Evolutionary conservation across 345 rosid genomes (phyloP).

Genomic region (Citrus mangshanensis): DNA sequence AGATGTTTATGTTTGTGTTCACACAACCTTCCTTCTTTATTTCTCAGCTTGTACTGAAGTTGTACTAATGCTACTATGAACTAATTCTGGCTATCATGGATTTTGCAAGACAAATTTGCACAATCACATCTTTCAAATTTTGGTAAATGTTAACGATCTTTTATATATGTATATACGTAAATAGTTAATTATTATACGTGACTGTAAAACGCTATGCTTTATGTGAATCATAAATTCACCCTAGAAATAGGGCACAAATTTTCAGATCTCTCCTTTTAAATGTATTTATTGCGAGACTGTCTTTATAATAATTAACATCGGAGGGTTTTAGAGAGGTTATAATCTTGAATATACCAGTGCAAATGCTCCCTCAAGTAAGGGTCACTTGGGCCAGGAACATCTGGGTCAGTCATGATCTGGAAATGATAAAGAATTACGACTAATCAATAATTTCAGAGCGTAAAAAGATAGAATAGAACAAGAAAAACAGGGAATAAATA

Average conservation of each 20-base stretch:
- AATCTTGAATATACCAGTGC: constrained; percentile 57
- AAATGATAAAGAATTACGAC: neutral
- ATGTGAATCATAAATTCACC: neutral
- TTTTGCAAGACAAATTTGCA: neutral
- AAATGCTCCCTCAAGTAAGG: constrained; percentile 91
- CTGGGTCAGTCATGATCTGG: constrained; percentile 98
- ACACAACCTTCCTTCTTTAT: neutral
- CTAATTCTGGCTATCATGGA: neutral
- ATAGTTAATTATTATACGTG: no score
- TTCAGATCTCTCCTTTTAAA: neutral
- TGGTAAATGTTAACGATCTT: neutral
- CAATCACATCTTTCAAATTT: neutral
- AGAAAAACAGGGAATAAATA: neutral
- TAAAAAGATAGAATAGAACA: neutral
- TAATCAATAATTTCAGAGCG: neutral
- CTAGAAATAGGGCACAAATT: neutral
- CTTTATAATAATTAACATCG: neutral
- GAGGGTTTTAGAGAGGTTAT: neutral
- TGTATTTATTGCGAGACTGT: no score
- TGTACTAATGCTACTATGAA: neutral
- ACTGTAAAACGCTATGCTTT: neutral
- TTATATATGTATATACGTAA: neutral
- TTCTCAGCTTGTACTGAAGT: neutral
- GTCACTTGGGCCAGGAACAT: constrained; percentile 98
- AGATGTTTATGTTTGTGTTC: neutral